A percentile compares a stretch with the other conserved stretches of the same genome.
Conservation (phyloP, 108 stramenopile genomes). For the Fistulifera solaris region DNA sequence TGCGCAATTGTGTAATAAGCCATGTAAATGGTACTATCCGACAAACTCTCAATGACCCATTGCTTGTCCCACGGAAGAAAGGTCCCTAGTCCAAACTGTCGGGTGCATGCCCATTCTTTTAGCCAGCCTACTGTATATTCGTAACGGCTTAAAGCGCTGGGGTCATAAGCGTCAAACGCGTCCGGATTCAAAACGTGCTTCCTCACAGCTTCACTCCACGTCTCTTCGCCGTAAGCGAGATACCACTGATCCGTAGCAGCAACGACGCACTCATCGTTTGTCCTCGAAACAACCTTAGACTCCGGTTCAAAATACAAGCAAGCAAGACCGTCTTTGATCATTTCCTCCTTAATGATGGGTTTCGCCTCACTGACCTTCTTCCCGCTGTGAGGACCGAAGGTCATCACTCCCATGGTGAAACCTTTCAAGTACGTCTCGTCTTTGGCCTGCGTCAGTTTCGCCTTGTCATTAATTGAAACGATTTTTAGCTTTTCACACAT, state of each 20-base stretch:
- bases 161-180: constrained; percentile 85
- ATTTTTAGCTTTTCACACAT: constrained; percentile 96
- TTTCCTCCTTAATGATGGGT: constrained; percentile 82
- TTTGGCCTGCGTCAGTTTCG: constrained; percentile 90
- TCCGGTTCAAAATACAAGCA: constrained; percentile 96
- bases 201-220: constrained; percentile 71
- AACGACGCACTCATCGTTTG: constrained; percentile 97
- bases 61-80: constrained; percentile 92
- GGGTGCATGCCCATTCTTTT: constrained; percentile 97
- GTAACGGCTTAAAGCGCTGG: constrained; percentile 65
- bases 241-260: constrained; percentile 99
- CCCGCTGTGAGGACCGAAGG: constrained; percentile 76
- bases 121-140: constrained; percentile 89
- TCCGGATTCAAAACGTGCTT: constrained; percentile 79
- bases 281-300: constrained; percentile 84
- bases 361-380: constrained; percentile 96
- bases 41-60: constrained; percentile 96
- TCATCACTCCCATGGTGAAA: constrained; percentile 94
- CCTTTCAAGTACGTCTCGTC: constrained; percentile 95
- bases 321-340: constrained; percentile 89
- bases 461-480: constrained; percentile 88
- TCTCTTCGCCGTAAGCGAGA: constrained; percentile 94
- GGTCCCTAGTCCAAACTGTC: constrained; percentile 96
- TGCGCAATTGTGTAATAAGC: constrained; percentile 96
- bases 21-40: constrained; percentile 99